Base-by-base conservation (phyloP, 2,329 filamentous ascomycete genomes). In the Nemania serpens region DNA sequence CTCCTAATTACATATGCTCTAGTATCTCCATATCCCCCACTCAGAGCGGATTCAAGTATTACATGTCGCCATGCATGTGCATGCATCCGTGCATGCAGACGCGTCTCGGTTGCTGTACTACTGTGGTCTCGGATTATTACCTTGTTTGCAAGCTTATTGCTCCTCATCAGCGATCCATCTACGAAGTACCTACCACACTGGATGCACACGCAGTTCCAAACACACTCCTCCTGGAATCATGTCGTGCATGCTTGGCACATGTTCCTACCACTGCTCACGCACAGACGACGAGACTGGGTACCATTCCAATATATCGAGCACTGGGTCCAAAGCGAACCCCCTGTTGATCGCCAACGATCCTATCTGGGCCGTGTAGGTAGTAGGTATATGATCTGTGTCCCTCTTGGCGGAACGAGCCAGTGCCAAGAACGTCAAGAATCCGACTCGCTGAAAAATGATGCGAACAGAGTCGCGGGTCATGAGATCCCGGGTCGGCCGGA, bases 191-290 rank as follows among this genome's bases (percentile, higher is more conserved):
- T n/a, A 41, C 13, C 25, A n/a, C n/a, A n/a, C n/a, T n/a, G n/a
- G n/a, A n/a, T n/a, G 42, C 18, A 10, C 25, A 34, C 15, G 29
- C 45, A 47, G 15, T 43, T 15, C 15, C 25, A 49, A 11, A 45
- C 46, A 18, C 33, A 42, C 25, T 50, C 59, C 59, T 58, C 29
- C 46, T 51, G 55, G 59, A 62, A 29, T 37, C n/a, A 62, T 62
- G 55, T 43, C 22, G 50, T 54, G 46, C 50, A 58, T 52, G 12
- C 36, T 48, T 43, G 60, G 51, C 51, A 55, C 36, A n/a, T 36
- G 18, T 56, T 49, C 58, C 47, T 57, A 33, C 42, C 42, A 36
- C 43, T 58, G 15, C 36, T 4, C 36, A 12, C n/a, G n/a, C n/a
- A n/a, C n/a, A n/a, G n/a, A n/a, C n/a, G n/a, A n/a, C n/a, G n/a